Evolutionary conservation across 2,329 filamentous ascomycete genomes (phyloP), one percentile per base, ranked within the genome.

Genomic region (Alternaria angustiovoidea): DNA sequence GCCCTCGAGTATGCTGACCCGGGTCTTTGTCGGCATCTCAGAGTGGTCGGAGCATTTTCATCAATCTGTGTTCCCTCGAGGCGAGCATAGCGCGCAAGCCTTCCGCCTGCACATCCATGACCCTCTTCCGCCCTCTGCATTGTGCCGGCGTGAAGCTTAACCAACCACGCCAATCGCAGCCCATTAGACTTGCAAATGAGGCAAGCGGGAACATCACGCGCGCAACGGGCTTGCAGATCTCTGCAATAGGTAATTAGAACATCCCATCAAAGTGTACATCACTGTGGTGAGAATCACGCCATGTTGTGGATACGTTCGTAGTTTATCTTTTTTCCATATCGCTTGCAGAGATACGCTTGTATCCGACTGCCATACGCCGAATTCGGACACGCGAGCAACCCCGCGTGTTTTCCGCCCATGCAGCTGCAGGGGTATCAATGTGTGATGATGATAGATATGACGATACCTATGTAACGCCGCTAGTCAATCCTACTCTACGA

Each of bases 191-290:
- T 54, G 51, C 71, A 36, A 62, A 72, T 70, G 52, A 62, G 70
- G 72, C 60, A 76, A 68, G 48, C 64, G 57, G 61, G 57, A 52
- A 60, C 30, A 60, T 78, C 75, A 78, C 71, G 75, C 75, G 75
- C 67, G 61, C 70, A 76, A 77, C 70, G 73, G 69, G 52, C 66
- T 73, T 73, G 75, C 71, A 75, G 71, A 78, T 78, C 73, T 51
- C 65, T 65, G 51, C 28, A 59, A 63, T 47, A 49, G 59, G 39
- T 44, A 57, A 61, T 54, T 30, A 36, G 51, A 56, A 64, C 55
- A 56, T 52, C 54, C 51, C 59, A 53, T 59, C 51, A 54, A 43
- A 43, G 54, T 47, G 62, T 51, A 48, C 62, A 68, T 66, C 66
- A 51, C 49, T 22, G 55, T 60, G 57, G 57, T 59, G 58, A 52